phyloP scores from a whole-genome alignment of 345 rosid species.

The Hirschfeldia incana region DNA sequence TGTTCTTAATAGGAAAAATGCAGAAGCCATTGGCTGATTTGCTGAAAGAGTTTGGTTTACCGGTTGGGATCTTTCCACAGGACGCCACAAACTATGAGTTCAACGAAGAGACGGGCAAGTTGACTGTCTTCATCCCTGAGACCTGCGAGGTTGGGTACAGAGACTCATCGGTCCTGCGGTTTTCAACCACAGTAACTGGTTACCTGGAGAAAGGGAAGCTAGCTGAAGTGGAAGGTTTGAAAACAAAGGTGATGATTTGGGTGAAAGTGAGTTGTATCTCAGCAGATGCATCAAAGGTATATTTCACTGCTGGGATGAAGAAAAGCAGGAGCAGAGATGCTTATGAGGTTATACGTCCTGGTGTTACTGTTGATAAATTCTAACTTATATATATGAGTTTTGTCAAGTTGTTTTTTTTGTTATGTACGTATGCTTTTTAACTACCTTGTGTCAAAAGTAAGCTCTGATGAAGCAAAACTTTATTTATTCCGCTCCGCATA shows the following conservation, averaged over 20 bases:
- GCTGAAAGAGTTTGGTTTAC: constrained; percentile 75
- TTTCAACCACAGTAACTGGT: constrained; percentile 63
- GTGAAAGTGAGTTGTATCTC: constrained; percentile 73
- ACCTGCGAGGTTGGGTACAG: constrained; percentile 87
- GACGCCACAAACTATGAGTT: constrained; percentile 89
- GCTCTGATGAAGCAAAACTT: constrained; percentile 15
- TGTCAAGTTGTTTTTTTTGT: background rate
- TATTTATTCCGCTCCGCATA: background rate
- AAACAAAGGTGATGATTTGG: constrained; percentile 89
- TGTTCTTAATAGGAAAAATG: constrained; percentile 71
- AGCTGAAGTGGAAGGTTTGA: constrained; percentile 80
- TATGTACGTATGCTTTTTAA: constrained; percentile 1
- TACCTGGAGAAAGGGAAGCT: constrained; percentile 83
- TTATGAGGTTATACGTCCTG: constrained; percentile 79
- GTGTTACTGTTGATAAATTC: constrained; percentile 73
- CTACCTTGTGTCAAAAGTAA: background rate
- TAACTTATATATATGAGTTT: constrained; percentile 28
- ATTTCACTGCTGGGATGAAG: constrained; percentile 79
- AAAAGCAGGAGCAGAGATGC: constrained; percentile 70
- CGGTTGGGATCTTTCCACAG: constrained; percentile 87
- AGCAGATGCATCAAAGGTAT: constrained; percentile 70
- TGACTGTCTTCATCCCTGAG: constrained; percentile 73
- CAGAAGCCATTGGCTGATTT: constrained; percentile 88
- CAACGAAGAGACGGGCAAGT: constrained; percentile 70
- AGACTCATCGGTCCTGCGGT: constrained; percentile 81